Conservation (phyloP, 2,329 filamentous ascomycete species). For the Alternaria ventricosa region DNA sequence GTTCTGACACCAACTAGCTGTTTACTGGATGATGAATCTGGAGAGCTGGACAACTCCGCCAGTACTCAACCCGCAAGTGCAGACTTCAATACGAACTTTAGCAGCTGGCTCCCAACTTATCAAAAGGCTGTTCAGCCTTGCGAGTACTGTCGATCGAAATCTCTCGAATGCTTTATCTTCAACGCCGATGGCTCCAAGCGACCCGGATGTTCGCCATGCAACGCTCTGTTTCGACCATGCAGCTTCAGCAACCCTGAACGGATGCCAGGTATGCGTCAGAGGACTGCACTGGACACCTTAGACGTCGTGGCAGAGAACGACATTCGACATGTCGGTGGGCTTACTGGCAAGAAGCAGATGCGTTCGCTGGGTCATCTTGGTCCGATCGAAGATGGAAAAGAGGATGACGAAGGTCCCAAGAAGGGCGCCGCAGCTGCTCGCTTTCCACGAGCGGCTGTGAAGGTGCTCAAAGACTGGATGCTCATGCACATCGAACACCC, state of each 20-base stretch:
- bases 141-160: conserved; percentile 55
- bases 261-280: conserved; percentile 38
- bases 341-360: conserved; percentile 49
- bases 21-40: neutral
- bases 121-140: conserved; percentile 54
- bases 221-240: conserved; percentile 56
- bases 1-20: conserved; percentile 16
- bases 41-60: conserved; percentile 7
- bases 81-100: conserved; percentile 53
- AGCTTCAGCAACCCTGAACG: conserved; percentile 52
- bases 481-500: conserved; percentile 80
- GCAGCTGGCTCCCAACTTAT: conserved; percentile 56
- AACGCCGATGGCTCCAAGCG: conserved; percentile 48
- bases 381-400: conserved; percentile 42
- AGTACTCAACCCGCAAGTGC: conserved; percentile 11
- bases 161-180: conserved; percentile 57
- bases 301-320: conserved; percentile 54
- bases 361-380: conserved; percentile 44
- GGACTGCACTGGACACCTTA: conserved; percentile 55
- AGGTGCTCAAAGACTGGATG: conserved; percentile 84
- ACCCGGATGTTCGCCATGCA: conserved; percentile 55
- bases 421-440: conserved; percentile 49
- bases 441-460: conserved; percentile 81
- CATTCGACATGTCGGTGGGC: conserved; percentile 39
- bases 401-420: conserved; percentile 36